Evolutionary conservation across 192 early-diverging fungal species (phyloP).

Genomic region (Glomus cerebriforme): DNA sequence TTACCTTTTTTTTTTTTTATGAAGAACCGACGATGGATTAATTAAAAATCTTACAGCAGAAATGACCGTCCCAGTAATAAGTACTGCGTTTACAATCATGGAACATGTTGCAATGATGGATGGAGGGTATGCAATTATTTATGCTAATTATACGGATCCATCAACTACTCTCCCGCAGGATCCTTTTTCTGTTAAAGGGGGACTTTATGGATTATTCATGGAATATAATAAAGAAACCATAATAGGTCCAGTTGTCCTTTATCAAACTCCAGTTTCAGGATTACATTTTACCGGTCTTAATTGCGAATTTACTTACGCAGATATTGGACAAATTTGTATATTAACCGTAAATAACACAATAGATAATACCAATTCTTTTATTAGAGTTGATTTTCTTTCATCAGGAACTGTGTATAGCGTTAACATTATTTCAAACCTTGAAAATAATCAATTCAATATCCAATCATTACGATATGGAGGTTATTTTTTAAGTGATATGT

Average conservation of each 20-base stretch:
- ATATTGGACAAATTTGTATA: neutral
- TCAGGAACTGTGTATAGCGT: neutral
- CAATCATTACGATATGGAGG: neutral
- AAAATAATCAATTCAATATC: neutral
- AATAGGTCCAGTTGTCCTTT: no score
- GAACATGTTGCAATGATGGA: neutral
- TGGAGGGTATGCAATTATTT: no score
- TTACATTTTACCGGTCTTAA: neutral
- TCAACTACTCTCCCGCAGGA: neutral
- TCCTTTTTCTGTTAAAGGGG: neutral
- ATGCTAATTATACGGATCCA: no score
- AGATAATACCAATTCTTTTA: neutral
- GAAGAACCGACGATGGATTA: neutral
- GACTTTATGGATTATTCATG: neutral
- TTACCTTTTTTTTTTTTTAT: neutral
- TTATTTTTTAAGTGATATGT: neutral
- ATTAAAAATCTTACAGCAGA: neutral
- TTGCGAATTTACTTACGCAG: neutral
- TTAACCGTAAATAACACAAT: neutral
- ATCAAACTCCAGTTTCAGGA: no score
- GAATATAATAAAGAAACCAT: neutral
- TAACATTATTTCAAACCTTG: neutral
- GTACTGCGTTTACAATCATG: neutral
- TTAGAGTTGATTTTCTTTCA: neutral
- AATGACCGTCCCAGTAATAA: neutral